phyloP scores from a whole-genome alignment of 192 early-diverging fungal species.

The Gaertneriomyces semiglobifer region DNA sequence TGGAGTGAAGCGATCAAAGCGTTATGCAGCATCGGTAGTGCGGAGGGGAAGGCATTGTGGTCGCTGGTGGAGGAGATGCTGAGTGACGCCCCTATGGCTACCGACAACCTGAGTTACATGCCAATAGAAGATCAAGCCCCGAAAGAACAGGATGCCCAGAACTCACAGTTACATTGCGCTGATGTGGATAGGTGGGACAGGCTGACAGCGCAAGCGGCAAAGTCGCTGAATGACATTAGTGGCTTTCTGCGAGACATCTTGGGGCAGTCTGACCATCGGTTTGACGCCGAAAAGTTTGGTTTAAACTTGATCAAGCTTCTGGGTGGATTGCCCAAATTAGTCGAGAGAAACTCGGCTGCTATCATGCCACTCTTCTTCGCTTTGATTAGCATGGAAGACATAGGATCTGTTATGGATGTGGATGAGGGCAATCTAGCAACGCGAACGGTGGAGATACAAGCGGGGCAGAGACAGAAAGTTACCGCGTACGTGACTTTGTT shows the following conservation, averaged over 20 bases:
- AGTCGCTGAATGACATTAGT: no score
- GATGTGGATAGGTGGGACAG: no score
- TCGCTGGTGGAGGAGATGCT: background rate
- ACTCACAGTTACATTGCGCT: no score
- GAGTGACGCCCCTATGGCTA: background rate
- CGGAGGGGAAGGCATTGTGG: conserved; percentile 46
- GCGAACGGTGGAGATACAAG: conserved; percentile 31
- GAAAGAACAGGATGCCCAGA: no score
- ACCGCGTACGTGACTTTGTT: conserved; percentile 63
- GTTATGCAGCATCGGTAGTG: background rate
- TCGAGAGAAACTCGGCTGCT: conserved; percentile 36
- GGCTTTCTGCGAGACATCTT: background rate
- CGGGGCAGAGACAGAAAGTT: conserved; percentile 25
- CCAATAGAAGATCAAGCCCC: no score
- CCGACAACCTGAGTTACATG: no score
- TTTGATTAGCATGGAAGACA: conserved; percentile 39
- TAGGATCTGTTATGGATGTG: conserved; percentile 37
- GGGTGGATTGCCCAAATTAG: conserved; percentile 30
- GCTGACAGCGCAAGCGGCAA: no score
- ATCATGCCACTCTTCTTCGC: conserved; percentile 46
- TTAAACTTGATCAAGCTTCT: conserved; percentile 33
- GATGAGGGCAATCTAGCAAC: conserved; percentile 20
- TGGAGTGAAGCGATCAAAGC: conserved; percentile 72
- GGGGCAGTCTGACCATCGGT: background rate
- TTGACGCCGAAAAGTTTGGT: conserved; percentile 41